These are phyloP conservation scores for Botrytis fragariae DNA, from an alignment of 2,329 filamentous ascomycete species.

Conservation along the genomic window DNA sequence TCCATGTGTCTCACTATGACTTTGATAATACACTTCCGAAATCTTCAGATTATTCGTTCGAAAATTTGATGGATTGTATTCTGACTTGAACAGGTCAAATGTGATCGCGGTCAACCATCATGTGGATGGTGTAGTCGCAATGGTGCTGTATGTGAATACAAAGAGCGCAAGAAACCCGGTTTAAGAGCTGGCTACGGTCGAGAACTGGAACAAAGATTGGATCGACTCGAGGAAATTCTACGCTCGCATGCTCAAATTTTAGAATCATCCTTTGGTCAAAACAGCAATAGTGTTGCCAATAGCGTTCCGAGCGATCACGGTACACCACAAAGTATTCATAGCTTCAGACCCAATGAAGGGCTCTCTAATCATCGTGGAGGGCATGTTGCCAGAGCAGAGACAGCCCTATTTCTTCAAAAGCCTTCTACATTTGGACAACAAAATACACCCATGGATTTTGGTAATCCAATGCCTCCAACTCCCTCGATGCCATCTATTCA, in stretches of 20 bases:
- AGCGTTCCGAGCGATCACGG: conserved; percentile 56
- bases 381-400: conserved; percentile 52
- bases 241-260: conserved; percentile 65
- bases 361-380: conserved; percentile 30
- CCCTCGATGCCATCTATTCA: conserved; percentile 45
- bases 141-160: conserved; percentile 62
- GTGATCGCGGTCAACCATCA: conserved; percentile 71
- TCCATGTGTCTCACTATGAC: neutral
- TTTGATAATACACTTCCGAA: neutral
- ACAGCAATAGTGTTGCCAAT: conserved; percentile 34
- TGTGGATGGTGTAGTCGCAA: conserved; percentile 68
- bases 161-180: conserved; percentile 66
- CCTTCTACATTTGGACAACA: conserved; percentile 49
- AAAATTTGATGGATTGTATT: neutral
- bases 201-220: conserved; percentile 69
- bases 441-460: conserved; percentile 51
- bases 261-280: conserved; percentile 49
- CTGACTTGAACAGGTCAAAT: conserved; percentile 57
- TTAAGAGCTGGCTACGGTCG: conserved; percentile 65
- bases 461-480: conserved; percentile 44
- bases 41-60: neutral
- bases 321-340: conserved; percentile 50
- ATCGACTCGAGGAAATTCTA: conserved; percentile 65
- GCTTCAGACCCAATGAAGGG: conserved; percentile 52
- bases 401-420: conserved; percentile 61